Evolutionary conservation across 106 monocot genomes (phyloP), one percentile per base, ranked within the genome.

Genomic region (Dendrobium nobile): DNA sequence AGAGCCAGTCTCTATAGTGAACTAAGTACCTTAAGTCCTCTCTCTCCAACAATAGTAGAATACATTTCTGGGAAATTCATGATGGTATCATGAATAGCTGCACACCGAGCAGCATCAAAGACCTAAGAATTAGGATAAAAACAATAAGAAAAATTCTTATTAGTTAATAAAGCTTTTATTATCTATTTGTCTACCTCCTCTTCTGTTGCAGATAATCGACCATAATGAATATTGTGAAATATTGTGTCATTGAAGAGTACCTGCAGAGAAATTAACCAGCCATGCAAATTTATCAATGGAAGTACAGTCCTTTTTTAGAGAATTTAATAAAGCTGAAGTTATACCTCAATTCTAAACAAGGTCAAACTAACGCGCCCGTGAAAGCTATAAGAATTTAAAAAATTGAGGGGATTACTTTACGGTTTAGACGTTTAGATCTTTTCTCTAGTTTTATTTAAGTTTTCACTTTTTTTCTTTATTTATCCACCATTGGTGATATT

Each of bases 171-270:
- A 72, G 44, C 43, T 42, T 42, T 19, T 20, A 74, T 44, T 9
- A 44, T 74, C 9, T 74, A 74, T 44, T 74, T 42, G 5, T 44
- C 78, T 67, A 98, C 97, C 97, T 98, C 94, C 72, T 98, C 97
- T 47, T 91, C 89, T 37, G 89, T 91, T 65, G 97, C 97, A 55
- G 97, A 91, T 88, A 98, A 84, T 42, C 83, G 84, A 26, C 97
- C 97, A 84, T 94, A 98, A 73, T 89, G 88, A 89, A 98, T 98
- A 83, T 98, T 98, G 81, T 98, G 94, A 59, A 87, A 94, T 82
- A 98, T 92, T 17, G 97, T 98, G 75, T 98, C 94, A 76, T 98
- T 98, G 68, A 98, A 98, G 78, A 98, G 94, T 51, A 98, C 97
- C 97, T 98, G 90, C 77, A 85, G 28, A 70, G 70, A 37, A 70